Conservation (phyloP, 139 green algal species). For the Yamagishiella unicocca region DNA sequence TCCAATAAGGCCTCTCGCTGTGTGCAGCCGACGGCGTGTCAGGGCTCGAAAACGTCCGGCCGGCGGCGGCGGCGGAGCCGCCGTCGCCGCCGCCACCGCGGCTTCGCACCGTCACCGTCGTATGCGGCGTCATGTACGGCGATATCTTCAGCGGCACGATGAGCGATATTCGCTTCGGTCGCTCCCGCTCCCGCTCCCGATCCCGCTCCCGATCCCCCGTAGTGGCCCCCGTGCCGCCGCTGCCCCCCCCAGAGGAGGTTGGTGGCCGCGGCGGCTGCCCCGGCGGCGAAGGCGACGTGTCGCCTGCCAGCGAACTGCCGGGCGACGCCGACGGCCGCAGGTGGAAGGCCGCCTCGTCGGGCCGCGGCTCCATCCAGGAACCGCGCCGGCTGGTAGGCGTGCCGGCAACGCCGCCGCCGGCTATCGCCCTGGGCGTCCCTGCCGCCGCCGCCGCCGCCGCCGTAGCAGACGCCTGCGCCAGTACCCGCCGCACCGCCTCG, state of each 20-base stretch:
- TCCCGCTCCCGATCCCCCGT: not conserved
- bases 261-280: not conserved
- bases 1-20: not conserved
- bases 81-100: not conserved
- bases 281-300: too few species aligned
- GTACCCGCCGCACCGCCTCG: not conserved
- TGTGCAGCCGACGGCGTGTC: not conserved
- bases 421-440: not conserved
- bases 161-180: not conserved
- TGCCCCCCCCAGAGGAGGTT: not conserved
- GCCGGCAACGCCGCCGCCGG: not conserved
- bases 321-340: too few species aligned
- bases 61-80: too few species aligned
- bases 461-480: slow-evolving; percentile 2
- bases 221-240: not conserved
- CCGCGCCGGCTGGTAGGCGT: not conserved
- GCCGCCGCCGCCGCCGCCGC: not conserved
- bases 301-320: not conserved
- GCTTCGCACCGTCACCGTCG: not conserved
- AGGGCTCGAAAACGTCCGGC: not conserved
- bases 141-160: not conserved
- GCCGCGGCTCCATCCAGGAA: not conserved
- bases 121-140: not conserved
- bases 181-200: not conserved
- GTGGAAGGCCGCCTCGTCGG: not conserved